Conservation (phyloP, 208 protist genomes). For the Endotrypanum monterogeii region DNA sequence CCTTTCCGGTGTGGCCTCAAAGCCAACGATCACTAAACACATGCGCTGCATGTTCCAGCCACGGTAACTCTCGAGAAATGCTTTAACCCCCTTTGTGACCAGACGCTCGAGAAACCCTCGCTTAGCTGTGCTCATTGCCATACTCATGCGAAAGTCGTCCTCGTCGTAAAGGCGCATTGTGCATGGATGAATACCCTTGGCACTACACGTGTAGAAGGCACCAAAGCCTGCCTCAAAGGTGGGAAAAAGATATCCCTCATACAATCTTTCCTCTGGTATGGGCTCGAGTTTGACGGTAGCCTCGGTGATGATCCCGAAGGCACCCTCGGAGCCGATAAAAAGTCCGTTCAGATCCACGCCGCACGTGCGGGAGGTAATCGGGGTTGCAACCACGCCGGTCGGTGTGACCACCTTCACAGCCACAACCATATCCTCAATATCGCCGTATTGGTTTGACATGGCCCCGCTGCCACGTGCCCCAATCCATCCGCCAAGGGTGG, state of each 20-base stretch:
- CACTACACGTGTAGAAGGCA: conserved; percentile 83
- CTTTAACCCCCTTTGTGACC: conserved; percentile 66
- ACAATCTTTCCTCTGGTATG: conserved; percentile 80
- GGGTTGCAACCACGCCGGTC: conserved; percentile 87
- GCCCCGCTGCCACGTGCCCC: conserved; percentile 94
- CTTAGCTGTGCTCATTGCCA: conserved; percentile 80
- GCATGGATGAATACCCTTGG: conserved; percentile 83
- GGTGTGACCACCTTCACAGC: conserved; percentile 92
- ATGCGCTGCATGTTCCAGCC: conserved; percentile 79
- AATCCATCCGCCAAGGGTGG: conserved; percentile 95
- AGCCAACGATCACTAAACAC: conserved; percentile 85
- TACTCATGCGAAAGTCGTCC: conserved; percentile 89
- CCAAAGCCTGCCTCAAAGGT: conserved; percentile 84
- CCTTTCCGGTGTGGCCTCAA: conserved; percentile 76
- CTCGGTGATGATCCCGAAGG: conserved; percentile 94
- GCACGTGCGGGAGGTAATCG: conserved; percentile 76
- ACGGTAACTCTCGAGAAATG: conserved; percentile 57
- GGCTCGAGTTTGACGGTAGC: conserved; percentile 89
- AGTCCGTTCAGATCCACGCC: conserved; percentile 92
- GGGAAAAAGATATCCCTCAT: conserved; percentile 92
- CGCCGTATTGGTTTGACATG: conserved; percentile 96
- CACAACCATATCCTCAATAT: conserved; percentile 95
- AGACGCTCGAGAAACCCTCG: conserved; percentile 49
- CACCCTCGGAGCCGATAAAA: conserved; percentile 93
- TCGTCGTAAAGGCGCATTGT: conserved; percentile 93